phyloP scores from a whole-genome alignment of 2,329 filamentous ascomycete genomes.

The Trichoderma pleuroti region DNA sequence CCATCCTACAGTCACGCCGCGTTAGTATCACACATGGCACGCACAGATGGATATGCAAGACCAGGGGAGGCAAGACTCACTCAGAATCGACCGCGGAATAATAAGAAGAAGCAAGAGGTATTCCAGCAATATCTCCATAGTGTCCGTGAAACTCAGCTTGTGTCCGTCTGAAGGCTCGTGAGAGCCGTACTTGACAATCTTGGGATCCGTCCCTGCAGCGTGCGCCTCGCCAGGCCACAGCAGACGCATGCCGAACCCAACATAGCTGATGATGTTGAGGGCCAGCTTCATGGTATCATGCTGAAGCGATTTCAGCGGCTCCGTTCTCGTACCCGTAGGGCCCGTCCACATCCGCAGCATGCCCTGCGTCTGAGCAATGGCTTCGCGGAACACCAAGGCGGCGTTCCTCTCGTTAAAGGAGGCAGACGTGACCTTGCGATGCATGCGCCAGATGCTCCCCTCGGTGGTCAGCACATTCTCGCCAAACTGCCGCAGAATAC shows the following conservation, averaged over 20 bases:
- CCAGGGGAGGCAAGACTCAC: slow-evolving; percentile 31
- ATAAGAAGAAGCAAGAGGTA: slow-evolving; percentile 61
- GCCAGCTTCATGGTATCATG: slow-evolving; percentile 62
- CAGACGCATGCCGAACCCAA: slow-evolving; percentile 65
- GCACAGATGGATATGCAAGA: neutral
- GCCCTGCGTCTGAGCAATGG: slow-evolving; percentile 57
- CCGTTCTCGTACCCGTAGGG: slow-evolving; percentile 22
- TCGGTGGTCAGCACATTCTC: slow-evolving; percentile 70
- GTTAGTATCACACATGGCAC: neutral
- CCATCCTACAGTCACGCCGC: slow-evolving; percentile 29
- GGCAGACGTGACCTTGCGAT: slow-evolving; percentile 68
- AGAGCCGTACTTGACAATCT: slow-evolving; percentile 47
- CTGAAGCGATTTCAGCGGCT: slow-evolving; percentile 54
- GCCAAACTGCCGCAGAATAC: slow-evolving; percentile 52
- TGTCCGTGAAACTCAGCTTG: slow-evolving; percentile 62
- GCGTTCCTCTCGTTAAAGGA: slow-evolving; percentile 77
- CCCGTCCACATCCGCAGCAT: slow-evolving; percentile 59
- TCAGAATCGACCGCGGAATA: slow-evolving; percentile 54
- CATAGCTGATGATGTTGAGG: slow-evolving; percentile 58
- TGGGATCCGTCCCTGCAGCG: slow-evolving; percentile 41
- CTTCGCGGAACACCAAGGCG: slow-evolving; percentile 60
- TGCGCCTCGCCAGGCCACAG: slow-evolving; percentile 60
- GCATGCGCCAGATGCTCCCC: slow-evolving; percentile 65
- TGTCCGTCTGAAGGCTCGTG: slow-evolving; percentile 49
- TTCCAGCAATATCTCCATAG: slow-evolving; percentile 59